phyloP scores from a whole-genome alignment of 2,329 filamentous ascomycete species.

The Massarina eburnea region DNA sequence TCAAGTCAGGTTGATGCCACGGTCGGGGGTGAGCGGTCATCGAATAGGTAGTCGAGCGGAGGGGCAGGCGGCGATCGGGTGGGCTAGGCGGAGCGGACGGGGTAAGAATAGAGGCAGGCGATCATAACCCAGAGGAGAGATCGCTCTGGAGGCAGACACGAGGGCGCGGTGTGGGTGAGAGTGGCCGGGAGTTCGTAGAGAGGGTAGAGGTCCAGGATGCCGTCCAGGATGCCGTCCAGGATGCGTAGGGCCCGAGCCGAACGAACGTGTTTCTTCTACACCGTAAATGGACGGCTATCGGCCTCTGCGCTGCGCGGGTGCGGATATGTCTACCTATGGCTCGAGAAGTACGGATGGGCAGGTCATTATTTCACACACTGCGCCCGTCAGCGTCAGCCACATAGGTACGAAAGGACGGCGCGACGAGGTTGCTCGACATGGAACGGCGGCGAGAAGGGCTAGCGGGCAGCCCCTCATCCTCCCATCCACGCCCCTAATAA shows the following conservation, averaged over 20 bases:
- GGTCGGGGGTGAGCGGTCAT: constrained; percentile 9
- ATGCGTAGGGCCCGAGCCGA: neutral
- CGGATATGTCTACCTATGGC: neutral
- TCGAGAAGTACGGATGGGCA: too few relatives aligned
- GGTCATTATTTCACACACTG: too few relatives aligned
- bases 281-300: neutral
- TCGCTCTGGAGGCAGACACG: neutral
- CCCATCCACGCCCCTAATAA: too few relatives aligned
- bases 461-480: too few relatives aligned
- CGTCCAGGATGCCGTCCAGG: neutral
- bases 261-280: neutral
- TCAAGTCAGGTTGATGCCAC: constrained; percentile 6
- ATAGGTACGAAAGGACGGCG: too few relatives aligned
- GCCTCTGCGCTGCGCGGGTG: neutral
- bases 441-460: too few relatives aligned
- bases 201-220: neutral
- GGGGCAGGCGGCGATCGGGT: constrained; percentile 10
- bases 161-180: neutral
- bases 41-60: constrained; percentile 9
- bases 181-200: neutral
- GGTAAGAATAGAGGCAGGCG: constrained; percentile 12
- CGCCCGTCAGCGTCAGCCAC: too few relatives aligned
- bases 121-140: constrained; percentile 9
- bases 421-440: too few relatives aligned
- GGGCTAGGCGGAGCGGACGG: constrained; percentile 9